Conservation (phyloP, 2,329 filamentous ascomycete species). For the Leptographium flavum region DNA sequence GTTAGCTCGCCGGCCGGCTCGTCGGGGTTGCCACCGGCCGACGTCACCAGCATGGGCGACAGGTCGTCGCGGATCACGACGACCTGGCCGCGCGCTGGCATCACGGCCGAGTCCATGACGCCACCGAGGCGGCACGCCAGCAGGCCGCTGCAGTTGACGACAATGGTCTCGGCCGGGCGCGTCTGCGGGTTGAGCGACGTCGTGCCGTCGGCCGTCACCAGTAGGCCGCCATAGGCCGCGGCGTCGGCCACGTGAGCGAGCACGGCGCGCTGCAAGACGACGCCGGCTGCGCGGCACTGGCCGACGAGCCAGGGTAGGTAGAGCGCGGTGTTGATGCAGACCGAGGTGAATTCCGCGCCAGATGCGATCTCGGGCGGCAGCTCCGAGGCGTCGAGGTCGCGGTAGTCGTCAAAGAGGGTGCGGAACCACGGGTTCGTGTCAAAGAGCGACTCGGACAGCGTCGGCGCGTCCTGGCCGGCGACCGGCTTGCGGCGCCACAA, state of each 20-base stretch:
- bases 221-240: constrained; percentile 32
- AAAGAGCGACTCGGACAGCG: constrained; percentile 51
- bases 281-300: constrained; percentile 62
- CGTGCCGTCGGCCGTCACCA: background rate
- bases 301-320: constrained; percentile 79
- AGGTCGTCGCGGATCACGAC: constrained; percentile 72
- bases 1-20: constrained; percentile 44
- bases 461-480: constrained; percentile 22
- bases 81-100: constrained; percentile 69
- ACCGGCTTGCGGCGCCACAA: constrained; percentile 50
- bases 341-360: constrained; percentile 63
- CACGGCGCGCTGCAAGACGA: constrained; percentile 47
- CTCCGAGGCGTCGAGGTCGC: constrained; percentile 40
- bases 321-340: constrained; percentile 82
- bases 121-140: constrained; percentile 64
- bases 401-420: constrained; percentile 57
- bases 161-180: constrained; percentile 30
- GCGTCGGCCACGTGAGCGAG: constrained; percentile 64
- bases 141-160: constrained; percentile 79
- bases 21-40: constrained; percentile 61
- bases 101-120: constrained; percentile 59
- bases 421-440: constrained; percentile 59
- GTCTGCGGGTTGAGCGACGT: constrained; percentile 35
- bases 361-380: constrained; percentile 54
- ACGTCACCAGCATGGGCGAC: constrained; percentile 52